Evolutionary conservation across 495 filamentous ascomycete species (phyloP).

Genomic region (Pseudevernia furfuracea): DNA sequence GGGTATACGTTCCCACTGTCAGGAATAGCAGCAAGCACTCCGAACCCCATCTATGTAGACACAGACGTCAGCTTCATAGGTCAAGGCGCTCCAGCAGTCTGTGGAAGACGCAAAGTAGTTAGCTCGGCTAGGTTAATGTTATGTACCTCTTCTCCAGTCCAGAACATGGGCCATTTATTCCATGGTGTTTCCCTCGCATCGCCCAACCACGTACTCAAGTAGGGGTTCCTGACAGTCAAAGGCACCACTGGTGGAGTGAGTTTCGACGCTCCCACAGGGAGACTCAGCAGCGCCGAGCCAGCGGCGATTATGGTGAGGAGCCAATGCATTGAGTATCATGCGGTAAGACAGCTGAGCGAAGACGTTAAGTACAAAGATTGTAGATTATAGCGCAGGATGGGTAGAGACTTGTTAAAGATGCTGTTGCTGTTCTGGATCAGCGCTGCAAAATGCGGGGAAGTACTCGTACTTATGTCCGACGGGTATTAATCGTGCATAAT

Average conservation of each 20-base stretch:
- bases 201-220: slow-evolving; percentile 80
- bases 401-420: neutral
- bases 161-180: slow-evolving; percentile 93
- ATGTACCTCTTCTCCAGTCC: slow-evolving; percentile 63
- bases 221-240: slow-evolving; percentile 83
- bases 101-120: neutral
- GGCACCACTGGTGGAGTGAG: slow-evolving; percentile 77
- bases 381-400: neutral
- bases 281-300: slow-evolving; percentile 22
- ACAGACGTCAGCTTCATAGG: neutral
- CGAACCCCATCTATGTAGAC: slow-evolving; percentile 60
- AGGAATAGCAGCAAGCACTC: slow-evolving; percentile 69
- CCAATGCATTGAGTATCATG: slow-evolving; percentile 14
- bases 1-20: slow-evolving; percentile 69
- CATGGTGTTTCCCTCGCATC: slow-evolving; percentile 77
- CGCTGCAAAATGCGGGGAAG: neutral
- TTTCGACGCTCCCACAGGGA: slow-evolving; percentile 32
- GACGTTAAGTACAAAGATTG: neutral
- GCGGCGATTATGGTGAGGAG: slow-evolving; percentile 14
- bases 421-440: neutral
- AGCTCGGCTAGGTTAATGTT: neutral
- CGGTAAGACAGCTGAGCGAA: neutral
- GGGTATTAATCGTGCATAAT: neutral
- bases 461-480: neutral
- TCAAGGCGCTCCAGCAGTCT: neutral